Evolutionary conservation across 257 asterid genomes (phyloP), one percentile per base, ranked within the genome.

Genomic region (Solanum paucissectum): DNA sequence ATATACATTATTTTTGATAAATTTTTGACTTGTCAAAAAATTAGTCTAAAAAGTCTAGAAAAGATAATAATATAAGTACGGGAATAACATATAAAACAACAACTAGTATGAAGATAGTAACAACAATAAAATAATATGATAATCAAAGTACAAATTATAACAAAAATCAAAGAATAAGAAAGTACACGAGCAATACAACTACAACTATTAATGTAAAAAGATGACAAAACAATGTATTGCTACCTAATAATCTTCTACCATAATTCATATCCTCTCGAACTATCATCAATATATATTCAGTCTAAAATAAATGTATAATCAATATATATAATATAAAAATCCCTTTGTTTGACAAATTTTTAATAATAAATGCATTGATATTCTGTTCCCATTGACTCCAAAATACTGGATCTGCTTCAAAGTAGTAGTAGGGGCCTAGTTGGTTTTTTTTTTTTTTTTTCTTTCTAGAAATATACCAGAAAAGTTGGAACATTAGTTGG

Each of bases 1-100:
- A 49, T 5, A 49, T 13, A 49, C 0, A 5, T 0, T 13, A 46
- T 5, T 49, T 49, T 5, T 2, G 20, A 14, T 49, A 49, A 42
- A 14, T 13, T 5, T 4, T 46, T 13, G 4, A 9, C 3, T 40
- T 12, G 3, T 9, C 0, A 0, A 5, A 13, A 46, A 46, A 5
- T 1, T 46, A 46, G 7, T 13, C 18, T 13, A 14, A 13, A 12
- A 0, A 1, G 55, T 13, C 55, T 5, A 46, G 20, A 46, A 46
- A 46, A 46, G 1, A 46, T 46, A 13, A 46, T 13, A 49, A 49
- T 49, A 14, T 0, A 49, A 49, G 21, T 49, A 49, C 0, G 21
- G 14, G 21, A 49, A 14, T 49, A 49, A 49, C 60, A 49, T 49
- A 49, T 49, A 13, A 49, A 49, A 49, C 8, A 46, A 12, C 0